These are phyloP conservation scores for Chlorophyllum brunneum DNA, from an alignment of 768 basidiomycete species.

Conservation along the genomic window DNA sequence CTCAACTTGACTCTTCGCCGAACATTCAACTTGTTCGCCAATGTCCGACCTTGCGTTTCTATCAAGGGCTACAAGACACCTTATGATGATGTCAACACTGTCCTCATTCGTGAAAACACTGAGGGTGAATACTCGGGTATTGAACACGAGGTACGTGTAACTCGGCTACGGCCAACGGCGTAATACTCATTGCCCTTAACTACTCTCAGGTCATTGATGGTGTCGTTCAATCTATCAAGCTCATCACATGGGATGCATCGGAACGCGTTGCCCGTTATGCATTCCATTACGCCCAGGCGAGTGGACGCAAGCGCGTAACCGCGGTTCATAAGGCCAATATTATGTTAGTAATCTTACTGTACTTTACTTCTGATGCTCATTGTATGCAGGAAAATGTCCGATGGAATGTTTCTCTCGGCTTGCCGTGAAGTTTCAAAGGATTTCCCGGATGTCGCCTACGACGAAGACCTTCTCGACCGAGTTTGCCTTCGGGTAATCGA, in stretches of 20 bases:
- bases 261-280: slow-evolving; percentile 98
- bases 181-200: not conserved
- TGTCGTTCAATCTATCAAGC: slow-evolving; percentile 98
- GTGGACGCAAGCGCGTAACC: slow-evolving; percentile 87
- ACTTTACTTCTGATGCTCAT: slow-evolving; percentile 4
- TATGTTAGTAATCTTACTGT: slow-evolving; percentile 58
- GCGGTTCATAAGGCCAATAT: slow-evolving; percentile 99
- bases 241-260: slow-evolving; percentile 98
- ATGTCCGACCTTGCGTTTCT: slow-evolving; percentile 94
- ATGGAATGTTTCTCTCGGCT: slow-evolving; percentile 98
- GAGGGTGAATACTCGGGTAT: slow-evolving; percentile 99
- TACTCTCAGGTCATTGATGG: slow-evolving; percentile 81
- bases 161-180: not conserved
- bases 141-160: slow-evolving; percentile 81
- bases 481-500: slow-evolving; percentile 81
- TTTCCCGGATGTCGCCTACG: slow-evolving; percentile 89
- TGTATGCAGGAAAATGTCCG: slow-evolving; percentile 90
- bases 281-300: slow-evolving; percentile 92
- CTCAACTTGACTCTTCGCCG: slow-evolving; percentile 94
- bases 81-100: slow-evolving; percentile 97
- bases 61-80: slow-evolving; percentile 98
- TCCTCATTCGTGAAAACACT: slow-evolving; percentile 98
- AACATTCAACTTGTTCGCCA: slow-evolving; percentile 98
- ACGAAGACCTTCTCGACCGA: slow-evolving; percentile 95
- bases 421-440: slow-evolving; percentile 96